phyloP scores from a whole-genome alignment of 805 yeast species.

The Vanderwaltozyma polyspora region DNA sequence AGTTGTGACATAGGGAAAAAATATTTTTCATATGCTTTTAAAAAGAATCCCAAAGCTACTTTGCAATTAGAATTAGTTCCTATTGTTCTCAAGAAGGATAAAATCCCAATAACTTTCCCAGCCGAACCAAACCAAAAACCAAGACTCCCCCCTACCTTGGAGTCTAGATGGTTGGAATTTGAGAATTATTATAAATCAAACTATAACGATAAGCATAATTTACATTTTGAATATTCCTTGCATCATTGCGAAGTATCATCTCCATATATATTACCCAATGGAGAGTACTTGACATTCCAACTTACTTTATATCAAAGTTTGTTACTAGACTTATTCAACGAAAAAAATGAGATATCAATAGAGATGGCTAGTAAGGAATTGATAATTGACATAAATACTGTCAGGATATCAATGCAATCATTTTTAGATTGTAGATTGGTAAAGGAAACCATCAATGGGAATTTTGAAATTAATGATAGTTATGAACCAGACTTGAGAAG shows the following conservation, averaged over 20 bases:
- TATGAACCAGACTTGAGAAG: conserved; percentile 15
- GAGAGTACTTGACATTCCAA: conserved; percentile 11
- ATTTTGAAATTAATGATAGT: conserved; percentile 10
- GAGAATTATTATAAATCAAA: conserved; percentile 3
- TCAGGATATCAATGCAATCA: conserved; percentile 11
- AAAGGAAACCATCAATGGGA: conserved; percentile 1
- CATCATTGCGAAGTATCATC: conserved; percentile 23
- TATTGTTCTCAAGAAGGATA: too few species aligned
- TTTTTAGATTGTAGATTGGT: conserved; percentile 13
- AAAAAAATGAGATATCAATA: conserved; percentile 6
- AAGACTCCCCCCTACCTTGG: conserved; percentile 12
- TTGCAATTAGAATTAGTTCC: too few species aligned
- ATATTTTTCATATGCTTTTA: too few species aligned
- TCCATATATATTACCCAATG: conserved; percentile 8
- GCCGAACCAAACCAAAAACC: conserved; percentile 1
- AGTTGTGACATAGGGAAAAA: too few species aligned
- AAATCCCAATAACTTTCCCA: too few species aligned
- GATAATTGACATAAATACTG: conserved; percentile 2
- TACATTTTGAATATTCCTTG: conserved; percentile 15
- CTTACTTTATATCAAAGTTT: conserved; percentile 20
- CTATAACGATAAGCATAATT: conserved; percentile 8
- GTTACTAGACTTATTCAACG: conserved; percentile 18
- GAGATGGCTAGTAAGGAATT: conserved; percentile 5
- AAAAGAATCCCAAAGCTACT: too few species aligned
- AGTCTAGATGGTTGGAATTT: conserved; percentile 11